phyloP scores from a whole-genome alignment of 1,139 yeast species.

The Saccharomycopsis phalli region DNA sequence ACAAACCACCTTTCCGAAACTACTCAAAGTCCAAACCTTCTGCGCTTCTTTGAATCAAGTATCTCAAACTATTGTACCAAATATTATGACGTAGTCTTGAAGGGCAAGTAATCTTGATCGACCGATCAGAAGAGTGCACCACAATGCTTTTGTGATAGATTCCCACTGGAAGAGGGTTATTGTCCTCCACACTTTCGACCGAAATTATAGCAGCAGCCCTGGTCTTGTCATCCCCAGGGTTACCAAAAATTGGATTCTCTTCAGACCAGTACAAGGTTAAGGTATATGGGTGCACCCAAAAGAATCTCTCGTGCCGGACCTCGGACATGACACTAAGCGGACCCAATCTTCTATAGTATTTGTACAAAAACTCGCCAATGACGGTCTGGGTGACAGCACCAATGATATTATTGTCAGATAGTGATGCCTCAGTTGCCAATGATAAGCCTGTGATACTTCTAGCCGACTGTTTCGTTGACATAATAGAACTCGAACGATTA shows the following conservation, averaged over 20 bases:
- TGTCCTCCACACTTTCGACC: slow-evolving; percentile 75
- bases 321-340: slow-evolving; percentile 70
- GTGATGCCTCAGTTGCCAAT: slow-evolving; percentile 61
- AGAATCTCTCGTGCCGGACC: slow-evolving; percentile 80
- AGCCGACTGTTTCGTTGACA: slow-evolving; percentile 12
- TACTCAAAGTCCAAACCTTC: slow-evolving; percentile 17
- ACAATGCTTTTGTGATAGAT: slow-evolving; percentile 77
- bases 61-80: slow-evolving; percentile 82
- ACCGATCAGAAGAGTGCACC: slow-evolving; percentile 60
- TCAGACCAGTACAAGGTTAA: slow-evolving; percentile 86
- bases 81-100: slow-evolving; percentile 82
- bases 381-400: slow-evolving; percentile 89
- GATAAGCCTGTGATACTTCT: slow-evolving; percentile 34
- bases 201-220: slow-evolving; percentile 75
- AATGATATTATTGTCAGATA: slow-evolving; percentile 66
- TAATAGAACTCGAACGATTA: slow-evolving; percentile 5
- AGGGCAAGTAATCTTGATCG: slow-evolving; percentile 77
- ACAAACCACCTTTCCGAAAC: not conserved
- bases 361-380: slow-evolving; percentile 84
- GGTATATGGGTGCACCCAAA: slow-evolving; percentile 96
- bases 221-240: slow-evolving; percentile 56
- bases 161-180: slow-evolving; percentile 87
- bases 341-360: slow-evolving; percentile 74
- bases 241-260: slow-evolving; percentile 68
- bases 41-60: slow-evolving; percentile 41